Evolutionary conservation across 2,329 filamentous ascomycete species (phyloP).

Genomic region (Hypocreales sp.): DNA sequence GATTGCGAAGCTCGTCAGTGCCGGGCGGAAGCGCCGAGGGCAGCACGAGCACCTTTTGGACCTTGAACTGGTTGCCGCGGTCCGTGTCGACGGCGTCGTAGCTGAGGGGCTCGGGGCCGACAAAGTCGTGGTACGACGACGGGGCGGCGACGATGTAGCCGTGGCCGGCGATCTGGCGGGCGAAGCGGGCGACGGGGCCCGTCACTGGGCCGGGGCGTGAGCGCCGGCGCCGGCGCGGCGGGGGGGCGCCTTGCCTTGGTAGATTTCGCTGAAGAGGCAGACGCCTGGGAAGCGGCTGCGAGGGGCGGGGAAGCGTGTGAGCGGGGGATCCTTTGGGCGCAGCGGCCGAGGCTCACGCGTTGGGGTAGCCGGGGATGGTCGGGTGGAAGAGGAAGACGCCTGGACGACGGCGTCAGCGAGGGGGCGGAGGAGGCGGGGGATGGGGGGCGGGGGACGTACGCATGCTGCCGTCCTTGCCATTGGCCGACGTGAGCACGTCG

Average conservation of each 20-base stretch:
- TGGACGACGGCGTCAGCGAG: slow-evolving; percentile 17
- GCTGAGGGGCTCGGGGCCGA: slow-evolving; percentile 63
- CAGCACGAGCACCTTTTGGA: slow-evolving; percentile 56
- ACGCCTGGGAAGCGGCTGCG: slow-evolving; percentile 65
- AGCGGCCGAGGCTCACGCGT: slow-evolving; percentile 42
- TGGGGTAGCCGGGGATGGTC: slow-evolving; percentile 67
- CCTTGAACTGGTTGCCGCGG: slow-evolving; percentile 72
- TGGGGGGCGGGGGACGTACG: slow-evolving; percentile 17
- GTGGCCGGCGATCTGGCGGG: slow-evolving; percentile 78
- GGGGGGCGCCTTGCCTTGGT: slow-evolving; percentile 51
- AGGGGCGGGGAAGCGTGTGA: neutral
- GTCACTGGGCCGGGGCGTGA: slow-evolving; percentile 43
- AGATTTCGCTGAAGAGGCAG: slow-evolving; percentile 84
- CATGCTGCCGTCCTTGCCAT: slow-evolving; percentile 39
- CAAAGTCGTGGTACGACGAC: slow-evolving; percentile 88
- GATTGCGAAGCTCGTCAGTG: neutral
- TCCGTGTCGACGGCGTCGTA: slow-evolving; percentile 86
- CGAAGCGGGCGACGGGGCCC: slow-evolving; percentile 77
- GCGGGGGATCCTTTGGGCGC: neutral
- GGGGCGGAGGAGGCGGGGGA: neutral
- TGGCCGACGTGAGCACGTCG: slow-evolving; percentile 33
- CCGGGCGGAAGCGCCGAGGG: too few species aligned
- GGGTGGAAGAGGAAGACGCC: slow-evolving; percentile 86
- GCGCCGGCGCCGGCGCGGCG: slow-evolving; percentile 2
- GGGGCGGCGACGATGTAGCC: slow-evolving; percentile 89